These are phyloP conservation scores for Alternaria tenuissima DNA, from an alignment of 2,329 filamentous ascomycete species.

Conservation along the genomic window DNA sequence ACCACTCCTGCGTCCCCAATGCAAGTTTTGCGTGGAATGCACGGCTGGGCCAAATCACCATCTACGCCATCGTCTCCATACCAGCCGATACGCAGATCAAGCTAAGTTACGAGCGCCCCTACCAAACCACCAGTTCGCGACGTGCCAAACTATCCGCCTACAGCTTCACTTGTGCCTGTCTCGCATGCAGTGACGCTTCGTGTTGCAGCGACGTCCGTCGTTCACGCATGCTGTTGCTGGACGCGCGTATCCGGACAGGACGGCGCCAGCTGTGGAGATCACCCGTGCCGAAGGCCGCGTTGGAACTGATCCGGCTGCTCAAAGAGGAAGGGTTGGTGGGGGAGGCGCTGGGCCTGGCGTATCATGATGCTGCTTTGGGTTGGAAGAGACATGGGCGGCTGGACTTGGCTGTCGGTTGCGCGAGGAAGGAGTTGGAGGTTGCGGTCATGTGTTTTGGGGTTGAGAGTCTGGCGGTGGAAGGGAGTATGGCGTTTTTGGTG, in stretches of 20 bases:
- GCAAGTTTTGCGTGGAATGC: conserved; percentile 40
- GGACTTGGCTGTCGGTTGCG: conserved; percentile 22
- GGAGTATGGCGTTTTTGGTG: conserved; percentile 11
- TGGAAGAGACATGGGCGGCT: conserved; percentile 24
- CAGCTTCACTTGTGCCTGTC: conserved; percentile 35
- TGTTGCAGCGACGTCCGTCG: conserved; percentile 21
- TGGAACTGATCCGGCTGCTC: conserved; percentile 24
- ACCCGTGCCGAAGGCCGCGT: conserved; percentile 18
- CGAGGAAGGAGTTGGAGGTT: conserved; percentile 20
- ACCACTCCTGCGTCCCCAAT: conserved; percentile 49
- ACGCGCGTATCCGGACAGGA: conserved; percentile 21
- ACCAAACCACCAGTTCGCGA: conserved; percentile 25
- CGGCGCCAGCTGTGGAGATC: conserved; percentile 24
- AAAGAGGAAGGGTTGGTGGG: conserved; percentile 28
- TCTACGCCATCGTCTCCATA: conserved; percentile 42
- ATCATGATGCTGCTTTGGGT: conserved; percentile 28
- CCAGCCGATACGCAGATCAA: conserved; percentile 41
- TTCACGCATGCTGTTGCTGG: conserved; percentile 25
- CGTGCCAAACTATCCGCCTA: conserved; percentile 31
- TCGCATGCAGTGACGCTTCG: conserved; percentile 29
- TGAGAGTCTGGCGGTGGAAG: conserved; percentile 20
- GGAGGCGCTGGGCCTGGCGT: conserved; percentile 29
- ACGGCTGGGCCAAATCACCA: conserved; percentile 16
- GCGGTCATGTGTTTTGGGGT: conserved; percentile 22
- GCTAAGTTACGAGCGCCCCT: conserved; percentile 39